These are phyloP conservation scores for Botrytis galanthina DNA, from an alignment of 2,329 filamentous ascomycete genomes.

Conservation along the genomic window DNA sequence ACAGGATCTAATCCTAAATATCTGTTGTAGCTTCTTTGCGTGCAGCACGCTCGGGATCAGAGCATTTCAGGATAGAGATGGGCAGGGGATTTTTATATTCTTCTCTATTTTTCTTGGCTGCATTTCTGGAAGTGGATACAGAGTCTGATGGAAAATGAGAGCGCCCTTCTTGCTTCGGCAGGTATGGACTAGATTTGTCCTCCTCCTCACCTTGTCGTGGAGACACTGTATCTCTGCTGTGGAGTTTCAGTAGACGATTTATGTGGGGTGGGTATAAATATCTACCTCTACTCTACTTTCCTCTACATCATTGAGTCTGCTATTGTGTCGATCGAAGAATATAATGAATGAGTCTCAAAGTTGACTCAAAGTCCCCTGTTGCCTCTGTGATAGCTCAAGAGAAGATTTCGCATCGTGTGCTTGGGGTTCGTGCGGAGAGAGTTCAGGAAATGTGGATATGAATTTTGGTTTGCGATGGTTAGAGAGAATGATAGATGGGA, in stretches of 20 bases:
- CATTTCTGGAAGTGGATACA: neutral
- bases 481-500: neutral
- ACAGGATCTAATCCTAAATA: neutral
- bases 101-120: too few species aligned
- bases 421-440: neutral
- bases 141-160: rapidly evolving
- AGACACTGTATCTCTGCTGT: neutral
- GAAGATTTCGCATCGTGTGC: too few species aligned
- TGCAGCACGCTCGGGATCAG: neutral
- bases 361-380: neutral
- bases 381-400: neutral
- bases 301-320: too few species aligned
- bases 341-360: neutral
- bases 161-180: too few species aligned
- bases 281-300: too few species aligned
- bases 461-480: neutral
- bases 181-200: neutral
- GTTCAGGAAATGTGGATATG: neutral
- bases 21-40: neutral
- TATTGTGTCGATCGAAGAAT: too few species aligned
- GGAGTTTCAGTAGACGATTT: neutral
- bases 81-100: neutral
- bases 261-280: neutral
- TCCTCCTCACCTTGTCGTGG: neutral
- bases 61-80: neutral